Conservation (phyloP, 345 rosid species). For the Pistacia atlantica region DNA sequence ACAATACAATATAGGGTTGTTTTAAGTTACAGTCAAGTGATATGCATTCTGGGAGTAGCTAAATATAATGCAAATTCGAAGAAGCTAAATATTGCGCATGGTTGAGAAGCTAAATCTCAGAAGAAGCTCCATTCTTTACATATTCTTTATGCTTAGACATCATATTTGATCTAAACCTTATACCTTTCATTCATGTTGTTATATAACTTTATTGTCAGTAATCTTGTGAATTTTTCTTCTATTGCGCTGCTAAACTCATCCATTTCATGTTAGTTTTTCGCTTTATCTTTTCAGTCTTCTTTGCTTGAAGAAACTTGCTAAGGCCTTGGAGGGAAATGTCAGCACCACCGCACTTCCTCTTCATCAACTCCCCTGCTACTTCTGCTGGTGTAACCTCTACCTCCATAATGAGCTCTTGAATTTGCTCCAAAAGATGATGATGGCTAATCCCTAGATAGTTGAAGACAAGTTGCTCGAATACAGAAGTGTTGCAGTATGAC, state of each 20-base stretch:
- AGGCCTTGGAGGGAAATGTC: constrained; percentile 17
- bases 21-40: too few species aligned
- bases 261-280: not conserved
- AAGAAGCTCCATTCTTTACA: too few species aligned
- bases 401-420: constrained; percentile 1
- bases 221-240: too few species aligned
- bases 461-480: not conserved
- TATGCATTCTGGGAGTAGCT: too few species aligned
- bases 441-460: constrained; percentile 6
- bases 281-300: not conserved
- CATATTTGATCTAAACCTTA: too few species aligned
- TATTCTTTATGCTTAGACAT: too few species aligned
- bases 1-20: too few species aligned
- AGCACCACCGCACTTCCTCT: not conserved
- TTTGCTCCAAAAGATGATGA: constrained; percentile 3
- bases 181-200: constrained; percentile 1
- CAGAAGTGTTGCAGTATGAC: not conserved
- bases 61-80: too few species aligned
- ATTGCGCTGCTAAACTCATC: not conserved
- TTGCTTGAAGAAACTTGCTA: not conserved
- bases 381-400: constrained; percentile 12
- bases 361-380: constrained; percentile 25
- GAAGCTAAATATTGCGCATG: too few species aligned
- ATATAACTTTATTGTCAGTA: too few species aligned
- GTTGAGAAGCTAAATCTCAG: too few species aligned